Percentiles rank a stretch among this genome's conserved stretches.
phyloP scores from a whole-genome alignment of 768 basidiomycete species.

The Pulveroboletus sp. region DNA sequence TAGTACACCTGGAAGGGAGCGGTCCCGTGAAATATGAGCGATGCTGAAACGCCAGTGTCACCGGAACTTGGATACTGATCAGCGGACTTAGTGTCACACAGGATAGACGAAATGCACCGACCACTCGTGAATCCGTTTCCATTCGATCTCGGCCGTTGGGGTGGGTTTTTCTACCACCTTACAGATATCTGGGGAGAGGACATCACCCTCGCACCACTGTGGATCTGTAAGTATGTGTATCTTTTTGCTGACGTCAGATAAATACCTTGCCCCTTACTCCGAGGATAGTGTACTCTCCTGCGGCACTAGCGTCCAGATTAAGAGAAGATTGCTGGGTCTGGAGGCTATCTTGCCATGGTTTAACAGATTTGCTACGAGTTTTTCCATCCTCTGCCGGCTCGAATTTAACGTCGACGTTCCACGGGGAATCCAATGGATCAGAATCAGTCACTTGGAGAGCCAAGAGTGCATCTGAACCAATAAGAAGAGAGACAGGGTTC shows the following conservation, averaged over 20 bases:
- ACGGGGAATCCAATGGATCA: slow-evolving; percentile 62
- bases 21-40: slow-evolving; percentile 80
- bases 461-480: slow-evolving; percentile 60
- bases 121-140: slow-evolving; percentile 91
- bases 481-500: slow-evolving; percentile 62
- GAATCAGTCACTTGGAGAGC: slow-evolving; percentile 48
- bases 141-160: slow-evolving; percentile 82
- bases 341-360: slow-evolving; percentile 62
- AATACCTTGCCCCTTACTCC: slow-evolving; percentile 65
- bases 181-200: slow-evolving; percentile 79
- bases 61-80: slow-evolving; percentile 54
- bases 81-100: slow-evolving; percentile 3
- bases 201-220: slow-evolving; percentile 73
- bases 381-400: slow-evolving; percentile 44
- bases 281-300: slow-evolving; percentile 75
- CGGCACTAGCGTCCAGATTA: slow-evolving; percentile 47
- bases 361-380: slow-evolving; percentile 37
- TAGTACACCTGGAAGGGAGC: slow-evolving; percentile 88
- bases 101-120: slow-evolving; percentile 25
- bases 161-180: slow-evolving; percentile 68
- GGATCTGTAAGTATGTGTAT: slow-evolving; percentile 2
- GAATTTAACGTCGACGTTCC: slow-evolving; percentile 62
- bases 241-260: background rate
- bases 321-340: slow-evolving; percentile 47
- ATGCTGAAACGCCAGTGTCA: slow-evolving; percentile 87